phyloP scores from a whole-genome alignment of 495 filamentous ascomycete genomes.

The Penicillium taxi region DNA sequence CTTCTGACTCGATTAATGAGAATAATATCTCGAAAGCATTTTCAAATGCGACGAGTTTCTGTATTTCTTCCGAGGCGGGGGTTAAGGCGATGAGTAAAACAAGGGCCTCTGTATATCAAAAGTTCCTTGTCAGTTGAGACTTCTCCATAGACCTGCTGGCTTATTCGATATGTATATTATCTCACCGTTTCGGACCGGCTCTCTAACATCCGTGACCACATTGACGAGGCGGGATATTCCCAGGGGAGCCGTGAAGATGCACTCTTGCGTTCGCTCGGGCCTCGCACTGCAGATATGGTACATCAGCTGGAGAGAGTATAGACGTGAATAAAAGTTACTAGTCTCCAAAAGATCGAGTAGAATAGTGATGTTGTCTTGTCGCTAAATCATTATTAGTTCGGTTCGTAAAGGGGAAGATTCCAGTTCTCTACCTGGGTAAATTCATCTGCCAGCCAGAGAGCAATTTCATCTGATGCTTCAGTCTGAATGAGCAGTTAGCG shows the following conservation, averaged over 20 bases:
- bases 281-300: slow-evolving; percentile 77
- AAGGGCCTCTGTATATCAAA: slow-evolving; percentile 47
- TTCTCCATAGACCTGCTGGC: no score
- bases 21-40: slow-evolving; percentile 87
- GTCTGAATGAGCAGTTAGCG: slow-evolving; percentile 47
- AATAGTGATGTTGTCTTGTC: slow-evolving; percentile 94
- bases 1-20: slow-evolving; percentile 70
- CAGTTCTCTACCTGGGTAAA: slow-evolving; percentile 71
- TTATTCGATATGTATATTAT: background rate
- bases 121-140: slow-evolving; percentile 11
- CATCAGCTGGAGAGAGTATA: slow-evolving; percentile 88
- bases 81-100: slow-evolving; percentile 62
- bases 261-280: slow-evolving; percentile 93
- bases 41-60: slow-evolving; percentile 91
- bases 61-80: slow-evolving; percentile 67
- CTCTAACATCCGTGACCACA: slow-evolving; percentile 73
- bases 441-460: slow-evolving; percentile 93
- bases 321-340: slow-evolving; percentile 82
- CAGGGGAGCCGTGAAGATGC: slow-evolving; percentile 76
- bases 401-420: slow-evolving; percentile 1
- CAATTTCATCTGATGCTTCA: slow-evolving; percentile 94
- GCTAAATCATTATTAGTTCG: slow-evolving; percentile 45
- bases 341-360: slow-evolving; percentile 83
- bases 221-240: slow-evolving; percentile 82
- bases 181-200: slow-evolving; percentile 83